These are phyloP conservation scores for Aspergillus neotritici DNA, from an alignment of 2,329 filamentous ascomycete genomes.

Conservation along the genomic window DNA sequence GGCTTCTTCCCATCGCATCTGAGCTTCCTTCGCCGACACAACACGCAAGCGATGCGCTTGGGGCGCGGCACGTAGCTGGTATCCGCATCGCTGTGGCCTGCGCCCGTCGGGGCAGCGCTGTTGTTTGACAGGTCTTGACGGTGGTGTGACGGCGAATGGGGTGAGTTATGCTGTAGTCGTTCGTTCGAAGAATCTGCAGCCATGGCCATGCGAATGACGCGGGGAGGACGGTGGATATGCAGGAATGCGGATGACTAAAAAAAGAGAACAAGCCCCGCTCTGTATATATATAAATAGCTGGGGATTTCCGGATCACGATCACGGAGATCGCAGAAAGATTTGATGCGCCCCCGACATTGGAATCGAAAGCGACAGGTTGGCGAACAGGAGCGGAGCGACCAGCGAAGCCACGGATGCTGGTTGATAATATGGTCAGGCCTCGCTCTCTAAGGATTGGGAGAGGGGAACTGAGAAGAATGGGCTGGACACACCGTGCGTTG, in stretches of 20 bases:
- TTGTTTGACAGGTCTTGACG: conserved; percentile 10
- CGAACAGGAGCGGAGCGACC: neutral
- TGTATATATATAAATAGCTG: neutral
- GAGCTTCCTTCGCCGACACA: conserved; percentile 87
- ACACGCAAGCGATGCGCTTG: conserved; percentile 92
- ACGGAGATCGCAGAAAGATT: neutral
- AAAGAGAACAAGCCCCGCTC: too few relatives aligned
- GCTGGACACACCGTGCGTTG: too few relatives aligned
- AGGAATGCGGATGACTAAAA: too few relatives aligned
- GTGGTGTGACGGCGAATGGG: conserved; percentile 23
- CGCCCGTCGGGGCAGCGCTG: conserved; percentile 23
- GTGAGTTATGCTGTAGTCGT: conserved; percentile 40
- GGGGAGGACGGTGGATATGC: neutral
- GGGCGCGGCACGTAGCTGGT: conserved; percentile 64
- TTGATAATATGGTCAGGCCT: too few relatives aligned
- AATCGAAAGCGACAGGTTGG: neutral
- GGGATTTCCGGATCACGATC: conserved; percentile 10
- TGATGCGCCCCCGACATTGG: neutral
- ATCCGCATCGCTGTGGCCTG: conserved; percentile 38
- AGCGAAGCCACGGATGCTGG: too few relatives aligned
- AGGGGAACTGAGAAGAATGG: too few relatives aligned
- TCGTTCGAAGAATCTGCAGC: conserved; percentile 54
- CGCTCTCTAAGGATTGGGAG: too few relatives aligned
- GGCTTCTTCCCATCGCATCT: conserved; percentile 81
- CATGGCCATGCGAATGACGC: conserved; percentile 13